Evolutionary conservation across 1,139 yeast species (phyloP), one percentile per base, ranked within the genome.

Genomic region (Protomyces arabidopsidicola): DNA sequence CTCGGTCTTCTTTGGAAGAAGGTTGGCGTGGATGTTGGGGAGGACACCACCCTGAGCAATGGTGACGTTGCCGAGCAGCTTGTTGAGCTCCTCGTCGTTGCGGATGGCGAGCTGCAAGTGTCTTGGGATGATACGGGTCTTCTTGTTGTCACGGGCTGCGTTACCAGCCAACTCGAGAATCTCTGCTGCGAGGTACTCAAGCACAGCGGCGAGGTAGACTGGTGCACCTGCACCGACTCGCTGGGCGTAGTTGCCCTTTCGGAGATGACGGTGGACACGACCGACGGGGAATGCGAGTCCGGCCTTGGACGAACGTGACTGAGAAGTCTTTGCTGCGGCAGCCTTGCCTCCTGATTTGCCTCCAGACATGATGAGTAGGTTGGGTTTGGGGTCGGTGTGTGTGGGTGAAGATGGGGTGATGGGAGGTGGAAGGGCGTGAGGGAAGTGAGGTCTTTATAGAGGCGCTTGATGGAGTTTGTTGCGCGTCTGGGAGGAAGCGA

Each of bases 231-330:
- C 91, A 85, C 98, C 98, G 74, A 91, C 87, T 84, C 98, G 88
- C 83, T 91, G 97, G 74, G 97, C 97, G 82, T 91, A 91, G 86
- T 91, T 91, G 76, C 98, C 98, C 82, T 88, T 90, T 85, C 96
- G 89, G 75, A 91, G 82, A 75, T 90, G 84, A 83, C 97, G 87
- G 84, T 91, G 98, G 72, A 91, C 95, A 87, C 98, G 93, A 80
- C 98, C 98, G 73, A 93, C 98, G 81, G 98, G 98, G 95, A 93
- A 91, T 74, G 96, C 89, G 78, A 91, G 86, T 79, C 97, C 98
- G 77, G 98, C 98, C 83, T 90, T 91, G 69, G 97, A 87, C 72
- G 98, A 91, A 85, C 98, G 90, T 66, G 97, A 88, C 80, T 95
- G 93, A 75, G 97, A 87, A 74, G 95, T 90, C 81, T 91, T 91